These are phyloP conservation scores for Plasmodium falciparum DNA, from an alignment of 169 alveolate species.

Conservation along the genomic window DNA sequence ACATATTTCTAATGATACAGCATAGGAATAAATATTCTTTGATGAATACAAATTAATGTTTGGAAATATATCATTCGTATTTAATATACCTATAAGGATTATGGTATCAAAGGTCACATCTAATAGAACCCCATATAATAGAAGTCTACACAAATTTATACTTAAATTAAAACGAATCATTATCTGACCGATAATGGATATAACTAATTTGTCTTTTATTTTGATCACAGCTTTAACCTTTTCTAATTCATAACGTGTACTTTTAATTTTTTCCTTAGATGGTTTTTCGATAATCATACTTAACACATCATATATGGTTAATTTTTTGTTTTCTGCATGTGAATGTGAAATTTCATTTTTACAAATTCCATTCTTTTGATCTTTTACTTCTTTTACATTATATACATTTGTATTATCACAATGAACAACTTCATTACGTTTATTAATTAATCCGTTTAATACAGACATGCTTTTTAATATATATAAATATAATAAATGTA, in stretches of 20 bases:
- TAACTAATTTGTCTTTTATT: conserved; percentile 20
- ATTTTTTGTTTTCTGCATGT: not conserved
- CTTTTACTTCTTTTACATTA: not conserved
- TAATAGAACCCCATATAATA: conserved; percentile 22
- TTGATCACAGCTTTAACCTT: conserved; percentile 26
- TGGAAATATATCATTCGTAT: conserved; percentile 60
- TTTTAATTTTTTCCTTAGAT: conserved; percentile 14
- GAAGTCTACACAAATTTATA: conserved; percentile 20
- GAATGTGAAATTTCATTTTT: not conserved
- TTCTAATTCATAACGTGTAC: conserved; percentile 23
- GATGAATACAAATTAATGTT: conserved; percentile 23
- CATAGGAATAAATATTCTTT: conserved; percentile 29
- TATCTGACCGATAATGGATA: conserved; percentile 44
- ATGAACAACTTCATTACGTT: not conserved
- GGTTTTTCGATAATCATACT: conserved; percentile 59
- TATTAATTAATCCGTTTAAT: conserved; percentile 10
- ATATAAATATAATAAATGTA: conserved; percentile 32
- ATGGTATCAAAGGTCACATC: conserved; percentile 34
- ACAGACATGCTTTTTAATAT: conserved; percentile 49
- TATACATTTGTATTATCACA: not conserved
- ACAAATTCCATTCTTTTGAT: not conserved
- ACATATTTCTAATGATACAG: conserved; percentile 17
- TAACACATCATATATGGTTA: conserved; percentile 21
- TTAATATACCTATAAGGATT: conserved; percentile 16
- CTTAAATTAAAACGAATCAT: conserved; percentile 46